These are phyloP conservation scores for Stentor roeselii DNA, from an alignment of 73 alveolate species.

Conservation along the genomic window DNA sequence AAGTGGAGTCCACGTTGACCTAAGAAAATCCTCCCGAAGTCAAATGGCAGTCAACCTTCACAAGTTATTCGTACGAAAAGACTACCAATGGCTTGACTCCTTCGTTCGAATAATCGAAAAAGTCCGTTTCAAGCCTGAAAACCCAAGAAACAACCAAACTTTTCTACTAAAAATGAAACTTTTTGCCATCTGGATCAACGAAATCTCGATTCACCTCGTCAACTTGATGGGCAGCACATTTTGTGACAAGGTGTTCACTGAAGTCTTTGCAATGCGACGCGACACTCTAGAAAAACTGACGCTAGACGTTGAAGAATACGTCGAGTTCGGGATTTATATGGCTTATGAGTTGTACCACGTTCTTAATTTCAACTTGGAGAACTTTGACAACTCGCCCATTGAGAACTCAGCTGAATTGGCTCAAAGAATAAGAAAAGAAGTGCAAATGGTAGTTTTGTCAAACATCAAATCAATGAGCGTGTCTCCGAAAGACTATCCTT, in stretches of 20 bases:
- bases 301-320: conserved; percentile 33
- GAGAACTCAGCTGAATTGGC: conserved; percentile 2
- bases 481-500: conserved; percentile 13
- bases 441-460: neutral
- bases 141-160: conserved; percentile 32
- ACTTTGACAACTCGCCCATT: conserved; percentile 33
- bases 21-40: conserved; percentile 3
- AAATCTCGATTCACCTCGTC: conserved; percentile 41
- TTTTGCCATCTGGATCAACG: conserved; percentile 47
- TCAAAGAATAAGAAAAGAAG: neutral
- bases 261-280: conserved; percentile 15
- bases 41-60: neutral
- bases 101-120: conserved; percentile 43
- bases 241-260: conserved; percentile 28
- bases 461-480: neutral
- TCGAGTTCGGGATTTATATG: conserved; percentile 30
- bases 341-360: conserved; percentile 39
- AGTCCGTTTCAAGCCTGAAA: conserved; percentile 41
- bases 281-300: conserved; percentile 1
- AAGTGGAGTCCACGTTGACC: conserved; percentile 40
- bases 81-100: conserved; percentile 56
- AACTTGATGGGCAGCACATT: conserved; percentile 29
- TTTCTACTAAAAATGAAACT: conserved; percentile 50
- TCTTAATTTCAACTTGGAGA: conserved; percentile 38
- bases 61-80: conserved; percentile 48